A percentile compares a stretch with the other conserved stretches of the same genome.
Conservation (phyloP, 2,329 filamentous ascomycete genomes). For the Pyricularia grisea region DNA sequence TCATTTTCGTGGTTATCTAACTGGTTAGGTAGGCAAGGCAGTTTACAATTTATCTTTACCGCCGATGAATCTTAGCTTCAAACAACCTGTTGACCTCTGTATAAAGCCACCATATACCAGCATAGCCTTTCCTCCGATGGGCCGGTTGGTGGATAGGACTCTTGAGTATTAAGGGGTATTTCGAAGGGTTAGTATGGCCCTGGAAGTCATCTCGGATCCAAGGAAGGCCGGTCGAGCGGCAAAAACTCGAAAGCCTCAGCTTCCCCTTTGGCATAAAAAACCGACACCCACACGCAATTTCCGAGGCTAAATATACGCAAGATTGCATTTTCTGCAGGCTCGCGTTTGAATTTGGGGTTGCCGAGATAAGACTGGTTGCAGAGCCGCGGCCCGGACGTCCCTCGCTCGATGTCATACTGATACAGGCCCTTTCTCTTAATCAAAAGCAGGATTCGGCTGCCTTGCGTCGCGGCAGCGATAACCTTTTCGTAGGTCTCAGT, state of each 20-base stretch:
- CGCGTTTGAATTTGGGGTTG: not conserved
- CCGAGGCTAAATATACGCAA: not conserved
- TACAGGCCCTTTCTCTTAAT: not conserved
- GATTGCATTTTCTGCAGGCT: not conserved
- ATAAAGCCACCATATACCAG: not conserved
- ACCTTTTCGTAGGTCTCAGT: not conserved
- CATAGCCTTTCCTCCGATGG: not conserved
- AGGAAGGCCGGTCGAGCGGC: not conserved
- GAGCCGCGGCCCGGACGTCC: not conserved
- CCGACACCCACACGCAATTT: not conserved
- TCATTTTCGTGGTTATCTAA: not conserved
- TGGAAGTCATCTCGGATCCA: not conserved
- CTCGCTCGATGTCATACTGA: not conserved
- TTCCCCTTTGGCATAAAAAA: not conserved
- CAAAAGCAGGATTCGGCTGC: not conserved
- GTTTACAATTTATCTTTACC: not conserved
- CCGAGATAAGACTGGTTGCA: not conserved
- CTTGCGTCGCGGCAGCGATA: not conserved
- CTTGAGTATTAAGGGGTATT: not conserved
- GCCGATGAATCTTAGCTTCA: not conserved
- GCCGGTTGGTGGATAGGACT: not conserved
- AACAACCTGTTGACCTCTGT: not conserved
- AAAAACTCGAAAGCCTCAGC: not conserved
- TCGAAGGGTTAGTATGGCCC: not conserved
- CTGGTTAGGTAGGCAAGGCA: not conserved